These are phyloP conservation scores for Volvox carteri DNA, from an alignment of 163 green algal genomes.

Conservation along the genomic window DNA sequence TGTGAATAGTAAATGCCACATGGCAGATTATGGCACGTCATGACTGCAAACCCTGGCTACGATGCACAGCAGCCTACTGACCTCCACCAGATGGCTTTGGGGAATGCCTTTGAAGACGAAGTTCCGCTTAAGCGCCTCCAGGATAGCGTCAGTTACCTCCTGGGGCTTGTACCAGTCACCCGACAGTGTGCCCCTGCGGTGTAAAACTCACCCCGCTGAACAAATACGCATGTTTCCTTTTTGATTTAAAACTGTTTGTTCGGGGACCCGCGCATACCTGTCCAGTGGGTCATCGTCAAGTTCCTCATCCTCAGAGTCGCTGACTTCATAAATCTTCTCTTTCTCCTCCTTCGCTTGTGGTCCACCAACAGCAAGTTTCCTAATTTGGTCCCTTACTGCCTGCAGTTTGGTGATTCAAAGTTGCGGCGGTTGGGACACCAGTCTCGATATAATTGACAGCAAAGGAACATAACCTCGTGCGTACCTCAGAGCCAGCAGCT, in stretches of 20 bases:
- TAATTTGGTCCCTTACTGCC: slow-evolving; percentile 76
- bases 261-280: background rate
- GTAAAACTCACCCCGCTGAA: background rate
- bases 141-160: slow-evolving; percentile 65
- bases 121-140: slow-evolving; percentile 69
- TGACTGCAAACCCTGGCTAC: too few species aligned
- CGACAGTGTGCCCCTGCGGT: slow-evolving; percentile 9
- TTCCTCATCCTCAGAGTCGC: slow-evolving; percentile 69
- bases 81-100: slow-evolving; percentile 67
- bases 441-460: background rate
- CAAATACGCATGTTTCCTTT: background rate
- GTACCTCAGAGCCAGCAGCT: slow-evolving; percentile 72
- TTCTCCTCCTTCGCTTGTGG: slow-evolving; percentile 66
- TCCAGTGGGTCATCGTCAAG: slow-evolving; percentile 32
- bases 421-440: background rate
- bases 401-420: slow-evolving; percentile 25
- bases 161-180: slow-evolving; percentile 62
- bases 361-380: slow-evolving; percentile 75
- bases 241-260: background rate
- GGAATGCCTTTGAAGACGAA: slow-evolving; percentile 79
- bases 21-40: too few species aligned
- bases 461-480: background rate
- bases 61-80: slow-evolving; percentile 23
- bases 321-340: slow-evolving; percentile 62
- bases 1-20: slow-evolving; percentile 26